These are phyloP conservation scores for Singerocomus inundabilis DNA, from an alignment of 1,284 basidiomycete genomes.

Conservation along the genomic window DNA sequence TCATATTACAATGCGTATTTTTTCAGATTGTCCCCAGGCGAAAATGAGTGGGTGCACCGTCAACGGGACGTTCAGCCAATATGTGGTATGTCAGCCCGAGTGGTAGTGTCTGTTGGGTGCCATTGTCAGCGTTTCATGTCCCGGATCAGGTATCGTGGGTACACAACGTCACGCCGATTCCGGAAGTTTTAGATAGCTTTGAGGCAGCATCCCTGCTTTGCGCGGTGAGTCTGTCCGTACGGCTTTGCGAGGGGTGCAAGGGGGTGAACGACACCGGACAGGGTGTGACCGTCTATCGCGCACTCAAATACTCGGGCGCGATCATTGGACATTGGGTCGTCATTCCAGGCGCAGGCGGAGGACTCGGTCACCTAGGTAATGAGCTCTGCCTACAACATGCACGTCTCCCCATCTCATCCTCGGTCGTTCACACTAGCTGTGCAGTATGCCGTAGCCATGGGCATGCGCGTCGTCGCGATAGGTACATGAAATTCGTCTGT, in stretches of 20 bases:
- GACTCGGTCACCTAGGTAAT: constrained; percentile 66
- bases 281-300: constrained; percentile 83
- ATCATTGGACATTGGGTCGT: constrained; percentile 80
- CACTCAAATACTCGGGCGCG: constrained; percentile 73
- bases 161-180: constrained; percentile 74
- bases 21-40: constrained; percentile 58
- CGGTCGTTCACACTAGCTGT: too few relatives aligned
- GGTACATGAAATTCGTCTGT: constrained; percentile 35
- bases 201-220: constrained; percentile 83
- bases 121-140: constrained; percentile 19
- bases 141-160: constrained; percentile 69
- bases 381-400: too few relatives aligned
- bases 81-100: constrained; percentile 56
- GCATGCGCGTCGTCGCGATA: constrained; percentile 78
- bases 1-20: too few relatives aligned
- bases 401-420: too few relatives aligned
- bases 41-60: constrained; percentile 72
- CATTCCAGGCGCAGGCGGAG: constrained; percentile 76
- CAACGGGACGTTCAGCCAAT: constrained; percentile 85
- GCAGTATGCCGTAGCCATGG: constrained; percentile 76
- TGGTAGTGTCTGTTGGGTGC: fast-evolving
- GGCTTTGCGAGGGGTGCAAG: background rate
- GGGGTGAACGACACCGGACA: constrained; percentile 22
- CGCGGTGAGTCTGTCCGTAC: constrained; percentile 48
- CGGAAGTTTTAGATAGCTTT: constrained; percentile 59